Base-by-base conservation (phyloP, 148 eudicot species). In the Rhododendron simsii region DNA sequence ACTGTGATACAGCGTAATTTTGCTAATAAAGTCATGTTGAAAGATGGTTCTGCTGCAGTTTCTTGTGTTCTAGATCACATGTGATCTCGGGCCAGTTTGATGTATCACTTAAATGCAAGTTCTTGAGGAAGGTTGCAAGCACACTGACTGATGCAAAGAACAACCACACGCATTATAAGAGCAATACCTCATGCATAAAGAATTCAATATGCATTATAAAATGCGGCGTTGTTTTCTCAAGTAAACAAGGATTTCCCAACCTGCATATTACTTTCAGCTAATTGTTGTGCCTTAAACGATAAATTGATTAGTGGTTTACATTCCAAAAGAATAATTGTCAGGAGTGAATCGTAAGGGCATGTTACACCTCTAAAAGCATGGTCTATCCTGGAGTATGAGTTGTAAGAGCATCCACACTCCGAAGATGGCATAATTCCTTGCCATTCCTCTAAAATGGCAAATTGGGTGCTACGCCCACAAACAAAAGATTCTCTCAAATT, bases 1-100 rank as follows among this genome's bases (percentile, higher is more conserved):
- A 97, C 82, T n/a, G 99, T 97, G 90, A 97, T 86, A 86, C 92
- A 94, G 8, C 95, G 93, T 78, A 96, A 87, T 86, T 91, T 97
- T 81, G 94, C 87, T 86, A 95, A 39, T 26, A 94, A 73, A 21
- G 94, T 84, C 99, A 95, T 94, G 14, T 76, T 50, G 59, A 71
- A 84, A 86, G 81, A 74, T 37, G 48, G n/a, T 82, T 77, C 33
- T 21, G 76, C 76, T 0, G 63, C 74, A 83, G 74, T 10, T 75
- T 83, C 73, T 55, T 48, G 47, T 1, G 57, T 44, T 28, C 63
- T 3, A 67, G 44, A 30, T 71, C 85, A 84, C 30, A 12, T 71
- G 33, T 12, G 37, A 23, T 35, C 28, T 50, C 26, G 14, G 74
- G 10, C 74, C 53, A 16, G 45, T 51, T 30, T 15, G 21, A 55